Evolutionary conservation across 208 protist genomes (phyloP), one percentile per base, ranked within the genome.

Genomic region (Leishmania braziliensis): DNA sequence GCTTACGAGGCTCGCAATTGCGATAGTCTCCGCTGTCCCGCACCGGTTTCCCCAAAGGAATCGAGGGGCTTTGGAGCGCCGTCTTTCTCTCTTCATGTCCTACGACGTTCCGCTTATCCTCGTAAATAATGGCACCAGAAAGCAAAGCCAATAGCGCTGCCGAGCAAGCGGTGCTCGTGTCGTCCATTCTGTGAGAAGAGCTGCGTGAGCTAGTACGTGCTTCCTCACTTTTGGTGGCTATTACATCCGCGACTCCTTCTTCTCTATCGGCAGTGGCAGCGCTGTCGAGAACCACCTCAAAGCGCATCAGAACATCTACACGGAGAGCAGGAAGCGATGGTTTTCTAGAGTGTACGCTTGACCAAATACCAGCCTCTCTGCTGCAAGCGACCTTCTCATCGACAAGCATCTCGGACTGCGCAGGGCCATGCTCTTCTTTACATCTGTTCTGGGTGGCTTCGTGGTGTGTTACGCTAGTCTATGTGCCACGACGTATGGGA

Each of bases 291-390:
- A 86, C 18, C 73, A 76, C 60, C 97, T 96, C 78, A 75, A 77
- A n/a, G 69, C 66, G 1, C 84, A 90, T 20, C 85, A 85, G 6
- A 82, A 90, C 76, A 68, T 23, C 26, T 97, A 95, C 85, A 96
- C 89, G 62, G 91, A 96, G 68, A 83, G 88, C 53, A 97, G 96
- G 95, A 97, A 97, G 82, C 95, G 96, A 79, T 83, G 92, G 74
- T 83, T 98, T 10, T 98, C 98, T 82, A 97, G 95, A 65, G 94
- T 98, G 48, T 98, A 98, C 82, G 97, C 95, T 69, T 98, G 94
- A 89, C 97, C 95, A 2, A 98, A 98, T 84, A 98, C 94, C 3
- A 86, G 96, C 3, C 91, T 98, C 29, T 87, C 92, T 5, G 86
- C 97, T 33, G 85, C 97, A 39, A 95, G 95, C 12, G 97, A 95